Evolutionary conservation across 805 yeast genomes (phyloP).

Genomic region (Starmerella etchellsii): DNA sequence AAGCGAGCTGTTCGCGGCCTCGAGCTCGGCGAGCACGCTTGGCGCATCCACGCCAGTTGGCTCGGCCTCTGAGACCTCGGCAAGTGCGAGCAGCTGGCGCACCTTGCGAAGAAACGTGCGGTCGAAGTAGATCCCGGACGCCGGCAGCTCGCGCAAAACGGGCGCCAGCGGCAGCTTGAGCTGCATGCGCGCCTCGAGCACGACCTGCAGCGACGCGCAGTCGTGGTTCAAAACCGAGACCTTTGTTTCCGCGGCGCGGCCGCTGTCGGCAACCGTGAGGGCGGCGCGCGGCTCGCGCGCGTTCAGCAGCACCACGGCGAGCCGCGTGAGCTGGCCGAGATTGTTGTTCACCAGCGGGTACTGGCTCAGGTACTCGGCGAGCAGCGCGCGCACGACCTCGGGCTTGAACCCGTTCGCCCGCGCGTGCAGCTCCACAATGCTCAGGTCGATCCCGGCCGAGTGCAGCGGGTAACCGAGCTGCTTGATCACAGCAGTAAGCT

Average conservation of each 20-base stretch:
- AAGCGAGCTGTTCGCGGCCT: not conserved
- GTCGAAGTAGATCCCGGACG: conserved; percentile 10
- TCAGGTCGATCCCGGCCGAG: conserved; percentile 20
- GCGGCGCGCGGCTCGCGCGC: conserved; percentile 8
- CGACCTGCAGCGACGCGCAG: conserved; percentile 10
- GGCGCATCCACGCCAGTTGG: no score
- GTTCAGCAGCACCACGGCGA: conserved; percentile 11
- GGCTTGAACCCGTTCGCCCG: conserved; percentile 1
- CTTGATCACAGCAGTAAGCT: conserved; percentile 6
- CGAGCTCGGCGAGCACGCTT: not conserved
- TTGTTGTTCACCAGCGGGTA: conserved; percentile 19
- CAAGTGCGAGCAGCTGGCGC: conserved; percentile 1
- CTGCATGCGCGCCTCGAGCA: conserved; percentile 4
- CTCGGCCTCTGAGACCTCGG: no score
- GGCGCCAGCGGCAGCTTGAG: conserved; percentile 8
- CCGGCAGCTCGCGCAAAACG: conserved; percentile 6
- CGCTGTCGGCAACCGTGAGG: conserved; percentile 7
- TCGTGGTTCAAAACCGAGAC: conserved; percentile 10
- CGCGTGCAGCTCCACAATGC: conserved; percentile 15
- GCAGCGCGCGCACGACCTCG: conserved; percentile 3
- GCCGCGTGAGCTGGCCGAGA: conserved; percentile 14
- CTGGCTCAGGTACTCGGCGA: conserved; percentile 17
- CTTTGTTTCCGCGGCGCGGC: conserved; percentile 2
- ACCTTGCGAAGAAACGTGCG: conserved; percentile 3
- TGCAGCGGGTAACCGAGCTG: conserved; percentile 16